A percentile compares a stretch with the other conserved stretches of the same genome.
Evolutionary conservation across 2,329 filamentous ascomycete genomes (phyloP).

Genomic region (Colletotrichum tropicale): DNA sequence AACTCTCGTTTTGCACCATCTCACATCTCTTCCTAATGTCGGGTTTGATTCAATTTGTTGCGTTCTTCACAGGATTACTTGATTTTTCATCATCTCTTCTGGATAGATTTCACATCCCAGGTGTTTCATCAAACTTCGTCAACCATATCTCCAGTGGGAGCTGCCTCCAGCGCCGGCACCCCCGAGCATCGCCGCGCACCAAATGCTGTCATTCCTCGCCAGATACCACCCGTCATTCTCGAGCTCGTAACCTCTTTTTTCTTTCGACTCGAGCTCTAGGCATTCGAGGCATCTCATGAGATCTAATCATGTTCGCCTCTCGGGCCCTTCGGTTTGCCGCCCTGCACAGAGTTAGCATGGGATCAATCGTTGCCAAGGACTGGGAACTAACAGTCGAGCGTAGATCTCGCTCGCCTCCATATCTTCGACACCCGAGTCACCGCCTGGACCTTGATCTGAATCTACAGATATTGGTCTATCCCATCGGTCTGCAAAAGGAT

Average conservation of each 20-base stretch:
- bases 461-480: neutral
- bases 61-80: neutral
- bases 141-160: neutral
- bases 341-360: neutral
- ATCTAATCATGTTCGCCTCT: neutral
- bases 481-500: neutral
- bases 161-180: neutral
- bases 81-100: neutral
- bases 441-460: neutral
- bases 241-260: slow-evolving; percentile 1
- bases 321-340: neutral
- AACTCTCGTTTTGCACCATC: neutral
- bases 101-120: neutral
- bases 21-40: neutral
- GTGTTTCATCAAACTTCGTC: neutral
- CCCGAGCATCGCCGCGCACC: neutral
- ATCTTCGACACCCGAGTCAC: slow-evolving; percentile 1
- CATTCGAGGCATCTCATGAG: neutral
- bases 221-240: neutral
- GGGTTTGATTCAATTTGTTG: neutral
- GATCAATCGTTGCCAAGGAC: too few relatives aligned
- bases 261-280: neutral
- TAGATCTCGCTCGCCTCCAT: neutral
- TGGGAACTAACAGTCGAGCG: neutral
- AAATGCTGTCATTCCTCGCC: neutral